Evolutionary conservation across 305 asterid genomes (phyloP), one percentile per base, ranked within the genome.

Genomic region (Solanum aculeatissimum): DNA sequence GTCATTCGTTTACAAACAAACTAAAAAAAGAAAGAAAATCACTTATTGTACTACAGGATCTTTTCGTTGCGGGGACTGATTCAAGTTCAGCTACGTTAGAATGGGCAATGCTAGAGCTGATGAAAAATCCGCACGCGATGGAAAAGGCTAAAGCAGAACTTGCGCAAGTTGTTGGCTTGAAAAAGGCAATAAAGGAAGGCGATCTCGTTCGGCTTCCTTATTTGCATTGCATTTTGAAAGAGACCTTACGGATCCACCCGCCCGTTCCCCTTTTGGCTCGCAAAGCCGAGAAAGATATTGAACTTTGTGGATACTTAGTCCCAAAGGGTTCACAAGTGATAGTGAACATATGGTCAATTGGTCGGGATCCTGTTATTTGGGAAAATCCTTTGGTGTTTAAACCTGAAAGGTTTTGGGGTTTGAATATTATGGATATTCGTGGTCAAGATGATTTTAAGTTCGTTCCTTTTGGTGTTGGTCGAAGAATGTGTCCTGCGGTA

Each of bases 401-500:
- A 19, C 85, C 85, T 2, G 85, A 83, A 45, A 83, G 85, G 0
- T 83, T 83, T 9, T 72, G 43, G 77, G 71, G 15, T 15, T 83
- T 45, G 21, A 66, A 66, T 42, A 35, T n/a, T 21, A 15, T 53
- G 6, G 85, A 83, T 23, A 58, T 83, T 60, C 68, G 81, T 49
- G 71, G 85, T 4, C 65, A 55, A 54, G 81, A 83, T 69, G 43
- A 66, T 32, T 83, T 70, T 38, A 23, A 70, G 38, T 81, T 69
- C 47, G 0, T 69, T 69, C 78, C 32, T 7, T 69, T 69, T n/a
- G 53, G 78, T 19, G 18, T 69, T 21, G 81, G 85, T 10, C 63
- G 85, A 19, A 83, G 85, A 83, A 83, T 66, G 6, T 83, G 85
- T n/a, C 85, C 81, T 7, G 85, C 80, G 0, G 4, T 83, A 45